These are phyloP conservation scores for Epichloe sibirici DNA, from an alignment of 2,329 filamentous ascomycete species.

Conservation along the genomic window DNA sequence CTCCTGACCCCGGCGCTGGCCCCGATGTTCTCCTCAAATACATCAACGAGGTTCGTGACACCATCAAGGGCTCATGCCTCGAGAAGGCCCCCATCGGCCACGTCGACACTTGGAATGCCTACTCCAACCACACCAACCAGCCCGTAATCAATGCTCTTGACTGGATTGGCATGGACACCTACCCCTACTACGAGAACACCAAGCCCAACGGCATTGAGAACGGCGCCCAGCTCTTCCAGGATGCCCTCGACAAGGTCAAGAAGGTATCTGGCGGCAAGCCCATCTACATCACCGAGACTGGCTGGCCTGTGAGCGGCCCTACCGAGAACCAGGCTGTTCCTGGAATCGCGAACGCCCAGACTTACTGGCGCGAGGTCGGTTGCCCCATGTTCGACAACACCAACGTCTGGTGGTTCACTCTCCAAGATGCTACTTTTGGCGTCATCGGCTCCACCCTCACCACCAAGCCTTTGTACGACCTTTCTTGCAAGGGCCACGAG, in stretches of 20 bases:
- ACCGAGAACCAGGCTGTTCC: conserved; percentile 50
- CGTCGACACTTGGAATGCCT: conserved; percentile 81
- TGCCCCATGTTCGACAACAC: conserved; percentile 55
- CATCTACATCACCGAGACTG: conserved; percentile 82
- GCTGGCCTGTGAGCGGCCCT: conserved; percentile 67
- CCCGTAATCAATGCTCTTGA: conserved; percentile 58
- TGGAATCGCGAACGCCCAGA: conserved; percentile 54
- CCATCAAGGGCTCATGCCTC: conserved; percentile 50
- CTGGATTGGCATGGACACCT: conserved; percentile 75
- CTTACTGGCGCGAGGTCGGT: conserved; percentile 69
- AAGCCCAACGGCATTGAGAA: conserved; percentile 53
- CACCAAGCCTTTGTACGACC: conserved; percentile 47
- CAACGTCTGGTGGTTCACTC: conserved; percentile 67
- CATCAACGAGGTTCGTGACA: conserved; percentile 54
- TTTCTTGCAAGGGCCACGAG: conserved; percentile 37
- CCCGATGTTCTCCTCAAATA: conserved; percentile 54
- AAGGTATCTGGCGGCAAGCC: conserved; percentile 51
- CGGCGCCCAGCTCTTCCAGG: conserved; percentile 54
- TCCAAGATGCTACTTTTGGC: conserved; percentile 65
- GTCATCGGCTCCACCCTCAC: conserved; percentile 45
- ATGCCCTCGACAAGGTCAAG: conserved; percentile 49
- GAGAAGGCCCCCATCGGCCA: conserved; percentile 56
- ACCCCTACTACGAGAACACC: conserved; percentile 71
- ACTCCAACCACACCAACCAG: conserved; percentile 59
- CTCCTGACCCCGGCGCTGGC: conserved; percentile 48